Evolutionary conservation across 306 rosid genomes (phyloP).

Genomic region (Clitoria ternatea): DNA sequence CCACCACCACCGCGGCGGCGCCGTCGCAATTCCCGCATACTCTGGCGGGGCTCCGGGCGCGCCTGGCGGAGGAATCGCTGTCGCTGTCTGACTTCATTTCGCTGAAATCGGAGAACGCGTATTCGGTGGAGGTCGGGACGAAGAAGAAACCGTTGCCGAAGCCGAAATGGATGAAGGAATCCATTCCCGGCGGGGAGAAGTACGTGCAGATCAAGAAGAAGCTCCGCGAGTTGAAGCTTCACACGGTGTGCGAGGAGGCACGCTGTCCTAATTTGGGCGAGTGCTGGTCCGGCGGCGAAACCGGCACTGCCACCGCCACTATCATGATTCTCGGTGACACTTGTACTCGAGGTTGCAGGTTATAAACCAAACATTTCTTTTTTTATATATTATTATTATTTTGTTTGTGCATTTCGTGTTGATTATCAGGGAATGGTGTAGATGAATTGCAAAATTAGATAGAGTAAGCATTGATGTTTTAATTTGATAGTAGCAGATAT

Average conservation of each 20-base stretch:
- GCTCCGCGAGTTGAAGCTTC: constrained; percentile 88
- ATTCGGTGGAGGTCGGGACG: constrained; percentile 95
- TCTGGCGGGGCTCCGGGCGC: constrained; percentile 71
- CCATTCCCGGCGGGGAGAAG: constrained; percentile 91
- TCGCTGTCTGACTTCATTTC: constrained; percentile 50
- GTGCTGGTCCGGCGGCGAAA: constrained; percentile 99
- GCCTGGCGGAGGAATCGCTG: constrained; percentile 64
- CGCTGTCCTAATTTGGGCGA: constrained; percentile 90
- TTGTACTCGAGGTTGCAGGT: constrained; percentile 99
- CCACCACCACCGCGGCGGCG: constrained; percentile 7
- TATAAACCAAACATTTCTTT: background rate
- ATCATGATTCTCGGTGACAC: constrained; percentile 98
- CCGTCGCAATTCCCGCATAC: constrained; percentile 60
- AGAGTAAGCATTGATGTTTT: background rate
- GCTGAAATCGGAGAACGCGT: constrained; percentile 43
- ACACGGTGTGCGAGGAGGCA: constrained; percentile 97
- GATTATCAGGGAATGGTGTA: background rate
- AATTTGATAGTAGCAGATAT: background rate
- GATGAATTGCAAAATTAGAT: background rate
- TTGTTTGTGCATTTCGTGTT: background rate
- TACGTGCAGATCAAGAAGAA: constrained; percentile 97
- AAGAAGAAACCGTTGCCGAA: constrained; percentile 95
- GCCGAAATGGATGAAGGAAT: constrained; percentile 99
- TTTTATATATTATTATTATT: background rate
- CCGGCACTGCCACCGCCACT: constrained; percentile 97